Evolutionary conservation across 176 grass and related monocot genomes (phyloP), one percentile per base, ranked within the genome.

Genomic region (maize (Zea mays)): DNA sequence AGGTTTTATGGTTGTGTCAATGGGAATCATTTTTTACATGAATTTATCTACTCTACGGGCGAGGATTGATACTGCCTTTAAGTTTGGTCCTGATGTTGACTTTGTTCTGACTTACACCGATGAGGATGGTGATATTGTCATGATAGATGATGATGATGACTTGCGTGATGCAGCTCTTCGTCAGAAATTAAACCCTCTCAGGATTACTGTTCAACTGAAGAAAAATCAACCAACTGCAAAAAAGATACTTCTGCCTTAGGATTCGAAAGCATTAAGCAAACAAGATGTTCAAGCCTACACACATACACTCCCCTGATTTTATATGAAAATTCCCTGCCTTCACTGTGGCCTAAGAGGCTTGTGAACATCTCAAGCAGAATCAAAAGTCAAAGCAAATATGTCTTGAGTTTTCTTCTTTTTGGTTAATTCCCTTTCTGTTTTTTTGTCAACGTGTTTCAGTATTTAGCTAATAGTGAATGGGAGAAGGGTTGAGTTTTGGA

Each of bases 61-160:
- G 8, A 99, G 90, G 86, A 95, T 99, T 54, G 68, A 76, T 15
- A 70, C 14, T 71, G 87, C 90, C 60, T 99, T 95, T 50, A 99
- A 87, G 76, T 76, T 99, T 16, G 81, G 56, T 33, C 68, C 86
- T n/a, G 69, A 85, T 87, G 75, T 52, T 47, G 86, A 90, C 34
- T 83, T 95, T 12, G 59, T 87, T 80, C 78, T 99, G 67, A 90
- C 85, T 55, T 99, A 99, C 42, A 81, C 83, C 4, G 96, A 99
- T 75, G 81, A 87, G 85, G 96, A 99, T 81, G 87, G 83, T 8
- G 96, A 99, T 56, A 57, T 66, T 79, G 90, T 99, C 35, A 84
- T 92, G 87, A 75, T 99, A 57, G 89, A 92, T 73, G 90, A 93
- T 44, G 92, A 99, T 2, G 83, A 99, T 13, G 96, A 99, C 62